phyloP scores from a whole-genome alignment of 192 early-diverging fungal species.

The Backusella australiensis region DNA sequence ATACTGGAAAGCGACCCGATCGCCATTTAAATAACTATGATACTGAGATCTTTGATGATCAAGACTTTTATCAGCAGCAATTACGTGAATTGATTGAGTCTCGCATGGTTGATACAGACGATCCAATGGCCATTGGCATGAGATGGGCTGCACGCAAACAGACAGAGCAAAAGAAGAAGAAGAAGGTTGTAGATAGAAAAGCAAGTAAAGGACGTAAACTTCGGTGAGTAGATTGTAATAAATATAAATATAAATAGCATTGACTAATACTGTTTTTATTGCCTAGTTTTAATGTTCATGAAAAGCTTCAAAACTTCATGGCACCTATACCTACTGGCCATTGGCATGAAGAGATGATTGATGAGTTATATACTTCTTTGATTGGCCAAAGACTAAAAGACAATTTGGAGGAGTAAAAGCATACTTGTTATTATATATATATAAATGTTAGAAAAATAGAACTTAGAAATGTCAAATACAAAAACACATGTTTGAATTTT shows the following conservation, averaged over 20 bases:
- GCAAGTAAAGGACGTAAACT: conserved; percentile 91
- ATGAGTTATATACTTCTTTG: conserved; percentile 85
- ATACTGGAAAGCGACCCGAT: conserved; percentile 43
- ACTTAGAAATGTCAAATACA: neutral
- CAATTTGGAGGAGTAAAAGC: neutral
- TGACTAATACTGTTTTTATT: neutral
- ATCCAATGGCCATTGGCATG: conserved; percentile 75
- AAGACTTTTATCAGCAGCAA: conserved; percentile 93
- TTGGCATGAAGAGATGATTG: conserved; percentile 94
- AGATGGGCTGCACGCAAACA: conserved; percentile 81
- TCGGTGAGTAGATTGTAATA: conserved; percentile 39
- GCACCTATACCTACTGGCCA: conserved; percentile 81
- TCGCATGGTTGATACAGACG: conserved; percentile 88
- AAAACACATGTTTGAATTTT: too few species aligned
- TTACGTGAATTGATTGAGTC: conserved; percentile 94
- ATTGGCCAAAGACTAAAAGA: conserved; percentile 58
- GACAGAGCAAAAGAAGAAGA: conserved; percentile 59
- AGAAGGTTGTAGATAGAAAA: conserved; percentile 82
- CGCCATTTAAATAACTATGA: conserved; percentile 72
- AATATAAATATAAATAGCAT: neutral
- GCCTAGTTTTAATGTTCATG: conserved; percentile 86
- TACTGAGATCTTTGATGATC: conserved; percentile 91
- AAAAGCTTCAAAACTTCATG: conserved; percentile 97
- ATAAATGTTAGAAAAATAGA: neutral
- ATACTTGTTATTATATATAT: neutral